These are phyloP conservation scores for Fraxinus paxiana DNA, from an alignment of 305 asterid genomes.

Conservation along the genomic window DNA sequence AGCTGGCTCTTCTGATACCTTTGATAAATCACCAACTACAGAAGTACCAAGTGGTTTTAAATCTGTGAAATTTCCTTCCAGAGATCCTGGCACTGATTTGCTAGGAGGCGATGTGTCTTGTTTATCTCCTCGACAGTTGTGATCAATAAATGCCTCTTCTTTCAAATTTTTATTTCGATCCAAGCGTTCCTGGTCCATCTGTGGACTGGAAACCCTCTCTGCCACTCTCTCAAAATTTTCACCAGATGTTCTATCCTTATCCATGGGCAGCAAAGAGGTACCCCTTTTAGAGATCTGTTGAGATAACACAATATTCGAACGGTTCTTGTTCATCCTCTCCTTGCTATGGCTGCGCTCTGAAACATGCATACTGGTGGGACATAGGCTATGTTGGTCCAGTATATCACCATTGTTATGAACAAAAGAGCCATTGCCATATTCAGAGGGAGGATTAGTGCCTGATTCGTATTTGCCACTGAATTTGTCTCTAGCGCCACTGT, in stretches of 20 bases:
- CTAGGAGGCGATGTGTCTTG: conserved; percentile 33
- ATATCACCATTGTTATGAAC: conserved; percentile 26
- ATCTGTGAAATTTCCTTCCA: conserved; percentile 37
- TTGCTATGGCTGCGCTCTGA: conserved; percentile 25
- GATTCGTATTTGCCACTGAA: conserved; percentile 16
- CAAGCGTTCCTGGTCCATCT: conserved; percentile 31
- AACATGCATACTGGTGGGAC: conserved; percentile 20
- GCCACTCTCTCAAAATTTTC: conserved; percentile 15
- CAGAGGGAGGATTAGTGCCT: conserved; percentile 22
- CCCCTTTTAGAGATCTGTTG: conserved; percentile 33
- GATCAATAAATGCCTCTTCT: conserved; percentile 29
- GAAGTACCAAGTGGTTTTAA: conserved; percentile 41
- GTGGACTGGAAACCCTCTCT: conserved; percentile 27
- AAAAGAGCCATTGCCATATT: conserved; percentile 24
- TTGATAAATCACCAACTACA: conserved; percentile 34
- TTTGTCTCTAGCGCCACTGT: conserved; percentile 23
- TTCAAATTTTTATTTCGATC: conserved; percentile 29
- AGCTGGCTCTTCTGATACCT: conserved; percentile 37
- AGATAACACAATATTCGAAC: conserved; percentile 10
- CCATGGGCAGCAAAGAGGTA: conserved; percentile 32
- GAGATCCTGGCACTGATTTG: conserved; percentile 38
- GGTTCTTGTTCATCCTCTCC: conserved; percentile 24
- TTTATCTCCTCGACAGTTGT: conserved; percentile 37
- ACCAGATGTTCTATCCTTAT: conserved; percentile 22
- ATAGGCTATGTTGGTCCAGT: conserved; percentile 21